A percentile compares a stretch with the other conserved stretches of the same genome.
Evolutionary conservation across 2,329 filamentous ascomycete species (phyloP).

Genomic region (Paraphoma sp.): DNA sequence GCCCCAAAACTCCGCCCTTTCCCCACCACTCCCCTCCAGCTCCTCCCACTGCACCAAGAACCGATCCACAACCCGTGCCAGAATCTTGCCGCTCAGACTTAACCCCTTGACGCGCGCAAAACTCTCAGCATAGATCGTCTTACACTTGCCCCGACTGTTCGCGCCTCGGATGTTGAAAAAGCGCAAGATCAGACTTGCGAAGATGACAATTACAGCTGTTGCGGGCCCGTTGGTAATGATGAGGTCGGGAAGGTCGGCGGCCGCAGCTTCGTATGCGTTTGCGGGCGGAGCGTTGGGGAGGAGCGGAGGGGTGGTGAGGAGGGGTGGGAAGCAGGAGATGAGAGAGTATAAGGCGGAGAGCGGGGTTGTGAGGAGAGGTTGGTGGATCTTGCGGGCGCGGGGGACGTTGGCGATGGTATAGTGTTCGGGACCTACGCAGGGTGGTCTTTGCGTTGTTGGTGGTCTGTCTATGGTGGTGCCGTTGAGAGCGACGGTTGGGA

Average conservation of each 20-base stretch:
- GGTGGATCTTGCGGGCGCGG: slow-evolving; percentile 82
- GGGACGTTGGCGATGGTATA: slow-evolving; percentile 74
- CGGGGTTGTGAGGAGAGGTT: slow-evolving; percentile 76
- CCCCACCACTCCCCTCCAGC: slow-evolving; percentile 56
- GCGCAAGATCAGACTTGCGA: slow-evolving; percentile 64
- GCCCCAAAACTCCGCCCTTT: slow-evolving; percentile 53
- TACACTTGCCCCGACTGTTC: slow-evolving; percentile 62
- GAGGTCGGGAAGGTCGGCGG: slow-evolving; percentile 67
- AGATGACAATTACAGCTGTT: slow-evolving; percentile 78
- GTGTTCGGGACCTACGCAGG: slow-evolving; percentile 43
- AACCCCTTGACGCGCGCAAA: slow-evolving; percentile 85
- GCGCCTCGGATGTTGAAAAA: slow-evolving; percentile 54
- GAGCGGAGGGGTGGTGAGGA: slow-evolving; percentile 50
- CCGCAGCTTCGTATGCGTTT: slow-evolving; percentile 19
- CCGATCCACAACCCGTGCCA: slow-evolving; percentile 74
- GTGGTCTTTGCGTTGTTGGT: slow-evolving; percentile 2
- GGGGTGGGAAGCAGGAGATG: slow-evolving; percentile 64
- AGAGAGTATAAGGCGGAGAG: slow-evolving; percentile 71
- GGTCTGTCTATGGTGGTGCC: neutral
- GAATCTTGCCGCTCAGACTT: slow-evolving; percentile 82
- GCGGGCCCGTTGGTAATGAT: slow-evolving; percentile 90
- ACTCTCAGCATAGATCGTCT: slow-evolving; percentile 86
- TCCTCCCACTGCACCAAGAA: slow-evolving; percentile 83
- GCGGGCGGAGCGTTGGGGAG: slow-evolving; percentile 8
- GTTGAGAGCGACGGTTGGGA: slow-evolving; percentile 3